Evolutionary conservation across 305 asterid genomes (phyloP).

Genomic region (Ilex paraguariensis): DNA sequence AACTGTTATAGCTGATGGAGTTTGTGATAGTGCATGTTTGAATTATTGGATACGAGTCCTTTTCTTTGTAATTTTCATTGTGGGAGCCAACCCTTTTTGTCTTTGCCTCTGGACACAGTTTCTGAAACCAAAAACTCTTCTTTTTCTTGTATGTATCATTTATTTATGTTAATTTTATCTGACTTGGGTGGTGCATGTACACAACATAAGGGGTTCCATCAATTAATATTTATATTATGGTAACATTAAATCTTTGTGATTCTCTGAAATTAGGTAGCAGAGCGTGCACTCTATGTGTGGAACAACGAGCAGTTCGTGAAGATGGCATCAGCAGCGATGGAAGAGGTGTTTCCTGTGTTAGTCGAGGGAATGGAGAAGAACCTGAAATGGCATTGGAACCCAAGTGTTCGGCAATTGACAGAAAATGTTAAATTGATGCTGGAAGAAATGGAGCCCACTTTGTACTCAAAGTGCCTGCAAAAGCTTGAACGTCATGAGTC

Average conservation of each 20-base stretch:
- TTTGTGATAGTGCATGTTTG: too few relatives aligned
- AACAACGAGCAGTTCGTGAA: slow-evolving; percentile 76
- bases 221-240: not conserved
- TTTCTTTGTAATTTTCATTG: not conserved
- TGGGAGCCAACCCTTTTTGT: not conserved
- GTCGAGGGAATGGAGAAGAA: slow-evolving; percentile 70
- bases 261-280: slow-evolving; percentile 55
- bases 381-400: slow-evolving; percentile 67
- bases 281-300: slow-evolving; percentile 80
- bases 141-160: not conserved
- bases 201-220: not conserved
- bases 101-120: not conserved
- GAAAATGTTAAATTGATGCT: slow-evolving; percentile 68
- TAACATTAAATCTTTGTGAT: not conserved
- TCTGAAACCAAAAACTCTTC: not conserved
- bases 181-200: not conserved
- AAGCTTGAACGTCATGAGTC: slow-evolving; percentile 35
- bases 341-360: slow-evolving; percentile 52
- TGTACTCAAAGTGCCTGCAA: slow-evolving; percentile 50
- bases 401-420: slow-evolving; percentile 52
- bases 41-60: too few relatives aligned
- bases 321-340: slow-evolving; percentile 55
- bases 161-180: not conserved
- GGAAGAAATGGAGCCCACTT: slow-evolving; percentile 54
- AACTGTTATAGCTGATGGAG: too few relatives aligned